Evolutionary conservation across 768 basidiomycete species (phyloP).

Genomic region (Mycena galericulata): DNA sequence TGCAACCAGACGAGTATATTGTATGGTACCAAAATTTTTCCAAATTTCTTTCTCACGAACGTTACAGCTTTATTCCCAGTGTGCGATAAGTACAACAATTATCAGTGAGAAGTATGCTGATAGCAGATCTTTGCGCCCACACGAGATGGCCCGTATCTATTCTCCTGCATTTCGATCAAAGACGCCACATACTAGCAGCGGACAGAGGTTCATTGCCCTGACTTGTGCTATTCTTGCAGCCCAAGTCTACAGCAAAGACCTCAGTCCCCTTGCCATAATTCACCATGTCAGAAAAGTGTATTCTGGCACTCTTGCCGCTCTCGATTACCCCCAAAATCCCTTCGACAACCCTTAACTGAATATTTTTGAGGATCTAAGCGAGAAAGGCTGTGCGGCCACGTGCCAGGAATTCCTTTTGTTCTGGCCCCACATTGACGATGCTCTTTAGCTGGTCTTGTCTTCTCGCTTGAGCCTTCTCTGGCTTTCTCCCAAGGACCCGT

Average conservation of each 20-base stretch:
- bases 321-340: not conserved
- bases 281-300: not conserved
- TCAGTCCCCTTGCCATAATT: too few species aligned
- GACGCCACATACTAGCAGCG: slow-evolving; percentile 12
- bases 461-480: slow-evolving; percentile 6
- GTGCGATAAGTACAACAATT: too few species aligned
- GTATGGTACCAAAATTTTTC: too few species aligned
- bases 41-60: not conserved
- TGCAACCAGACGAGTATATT: not conserved
- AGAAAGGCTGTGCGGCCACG: slow-evolving; percentile 21
- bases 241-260: not conserved
- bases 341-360: not conserved
- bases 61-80: too few species aligned
- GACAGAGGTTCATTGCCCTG: not conserved
- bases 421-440: slow-evolving; percentile 16
- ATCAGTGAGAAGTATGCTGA: not conserved
- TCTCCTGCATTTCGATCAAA: slow-evolving; percentile 23
- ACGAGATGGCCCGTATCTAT: not conserved
- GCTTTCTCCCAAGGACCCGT: too few species aligned
- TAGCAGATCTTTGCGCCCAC: not conserved
- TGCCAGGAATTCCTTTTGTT: slow-evolving; percentile 22
- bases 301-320: not conserved
- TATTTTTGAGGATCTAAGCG: not conserved
- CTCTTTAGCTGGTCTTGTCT: not conserved
- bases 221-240: not conserved